A percentile compares a stretch with the other conserved stretches of the same genome.
These are phyloP conservation scores for Yarrowia sp. DNA, from an alignment of 805 yeast species.

Conservation along the genomic window DNA sequence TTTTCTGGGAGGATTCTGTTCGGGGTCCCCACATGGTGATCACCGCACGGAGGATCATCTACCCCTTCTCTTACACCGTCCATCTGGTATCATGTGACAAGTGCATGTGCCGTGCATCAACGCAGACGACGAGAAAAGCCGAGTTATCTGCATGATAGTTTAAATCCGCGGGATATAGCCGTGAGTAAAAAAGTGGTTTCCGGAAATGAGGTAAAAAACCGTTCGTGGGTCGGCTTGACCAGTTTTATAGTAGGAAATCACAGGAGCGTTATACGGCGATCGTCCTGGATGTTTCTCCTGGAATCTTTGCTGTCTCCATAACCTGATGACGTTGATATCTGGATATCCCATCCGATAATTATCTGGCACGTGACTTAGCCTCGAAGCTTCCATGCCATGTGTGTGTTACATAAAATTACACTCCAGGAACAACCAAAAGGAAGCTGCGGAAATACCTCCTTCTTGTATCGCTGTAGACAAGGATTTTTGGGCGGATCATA, in stretches of 20 bases:
- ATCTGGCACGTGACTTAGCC: not conserved
- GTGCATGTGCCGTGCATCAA: slow-evolving; percentile 17
- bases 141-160: not conserved
- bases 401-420: slow-evolving; percentile 12
- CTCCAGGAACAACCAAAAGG: slow-evolving; percentile 14
- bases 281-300: not conserved
- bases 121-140: slow-evolving; percentile 12
- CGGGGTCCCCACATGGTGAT: not conserved
- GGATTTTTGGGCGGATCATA: not conserved
- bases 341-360: not conserved
- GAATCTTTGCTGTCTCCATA: no score
- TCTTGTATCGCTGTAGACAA: not conserved
- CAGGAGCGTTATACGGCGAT: no score
- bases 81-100: slow-evolving; percentile 13
- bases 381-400: not conserved
- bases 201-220: not conserved
- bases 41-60: not conserved
- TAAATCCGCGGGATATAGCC: slow-evolving; percentile 21
- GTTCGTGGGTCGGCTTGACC: no score
- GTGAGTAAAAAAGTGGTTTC: not conserved
- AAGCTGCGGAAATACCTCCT: not conserved
- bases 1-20: not conserved
- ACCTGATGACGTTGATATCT: no score
- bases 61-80: not conserved
- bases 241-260: no score